Evolutionary conservation across 306 rosid genomes (phyloP).

Genomic region (Medicago arabica): DNA sequence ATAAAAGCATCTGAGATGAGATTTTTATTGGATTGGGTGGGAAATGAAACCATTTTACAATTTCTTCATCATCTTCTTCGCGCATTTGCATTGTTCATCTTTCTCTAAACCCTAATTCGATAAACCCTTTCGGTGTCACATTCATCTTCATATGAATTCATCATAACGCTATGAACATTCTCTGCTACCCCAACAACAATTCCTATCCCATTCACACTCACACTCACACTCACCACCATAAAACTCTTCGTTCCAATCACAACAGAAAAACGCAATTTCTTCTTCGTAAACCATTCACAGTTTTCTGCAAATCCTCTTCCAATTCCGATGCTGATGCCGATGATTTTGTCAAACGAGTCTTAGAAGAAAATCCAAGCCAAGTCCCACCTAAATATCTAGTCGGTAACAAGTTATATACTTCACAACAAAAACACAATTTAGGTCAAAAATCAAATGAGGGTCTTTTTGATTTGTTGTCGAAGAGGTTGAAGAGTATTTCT

Average conservation of each 20-base stretch:
- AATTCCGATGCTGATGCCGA: slow-evolving; percentile 63
- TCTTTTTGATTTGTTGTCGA: slow-evolving; percentile 47
- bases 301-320: slow-evolving; percentile 56
- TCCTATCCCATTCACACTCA: slow-evolving; percentile 39
- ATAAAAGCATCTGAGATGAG: not conserved
- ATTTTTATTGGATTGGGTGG: slow-evolving; percentile 38
- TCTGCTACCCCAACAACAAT: slow-evolving; percentile 59
- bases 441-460: slow-evolving; percentile 50
- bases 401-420: slow-evolving; percentile 71
- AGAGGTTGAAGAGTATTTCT: slow-evolving; percentile 50
- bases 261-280: slow-evolving; percentile 40
- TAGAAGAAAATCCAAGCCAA: slow-evolving; percentile 95
- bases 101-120: slow-evolving; percentile 37
- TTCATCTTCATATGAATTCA: slow-evolving; percentile 37
- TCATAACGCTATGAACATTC: slow-evolving; percentile 59
- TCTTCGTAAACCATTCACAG: slow-evolving; percentile 50
- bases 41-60: slow-evolving; percentile 1
- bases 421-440: slow-evolving; percentile 69
- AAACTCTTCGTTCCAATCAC: slow-evolving; percentile 44
- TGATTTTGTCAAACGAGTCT: slow-evolving; percentile 79
- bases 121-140: slow-evolving; percentile 24
- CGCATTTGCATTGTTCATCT: slow-evolving; percentile 1
- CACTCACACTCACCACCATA: slow-evolving; percentile 45
- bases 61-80: not conserved
- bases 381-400: slow-evolving; percentile 77